Conservation (phyloP, 1,139 yeast genomes). For the Scheffersomyces segobiensis region DNA sequence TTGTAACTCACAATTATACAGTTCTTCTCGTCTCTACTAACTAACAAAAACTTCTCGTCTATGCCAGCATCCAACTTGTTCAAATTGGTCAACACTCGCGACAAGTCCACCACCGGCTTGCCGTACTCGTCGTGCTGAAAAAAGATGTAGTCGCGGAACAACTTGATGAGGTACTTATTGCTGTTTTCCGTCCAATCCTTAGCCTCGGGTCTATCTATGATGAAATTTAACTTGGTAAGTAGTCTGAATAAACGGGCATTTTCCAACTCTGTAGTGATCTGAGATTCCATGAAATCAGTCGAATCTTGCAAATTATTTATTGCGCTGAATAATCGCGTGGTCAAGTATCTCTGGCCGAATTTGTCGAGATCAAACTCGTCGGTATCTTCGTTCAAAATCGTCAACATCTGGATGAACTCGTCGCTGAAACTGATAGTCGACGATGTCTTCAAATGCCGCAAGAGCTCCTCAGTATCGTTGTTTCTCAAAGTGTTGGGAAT, state of each 20-base stretch:
- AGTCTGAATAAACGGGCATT: slow-evolving; percentile 85
- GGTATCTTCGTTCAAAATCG: slow-evolving; percentile 7
- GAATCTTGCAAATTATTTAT: slow-evolving; percentile 58
- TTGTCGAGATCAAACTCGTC: slow-evolving; percentile 7
- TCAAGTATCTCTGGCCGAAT: slow-evolving; percentile 25
- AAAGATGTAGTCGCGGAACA: slow-evolving; percentile 84
- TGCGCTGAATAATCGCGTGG: slow-evolving; percentile 41
- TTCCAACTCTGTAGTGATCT: slow-evolving; percentile 74
- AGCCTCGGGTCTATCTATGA: slow-evolving; percentile 70
- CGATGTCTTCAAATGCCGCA: slow-evolving; percentile 16
- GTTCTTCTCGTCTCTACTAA: slow-evolving; percentile 79
- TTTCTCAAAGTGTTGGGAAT: slow-evolving; percentile 30
- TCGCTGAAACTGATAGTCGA: slow-evolving; percentile 19
- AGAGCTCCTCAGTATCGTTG: slow-evolving; percentile 6
- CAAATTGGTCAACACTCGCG: slow-evolving; percentile 74
- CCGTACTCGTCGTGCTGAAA: slow-evolving; percentile 81
- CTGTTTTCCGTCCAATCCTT: slow-evolving; percentile 72
- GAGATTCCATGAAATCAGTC: slow-evolving; percentile 67
- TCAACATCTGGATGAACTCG: slow-evolving; percentile 18
- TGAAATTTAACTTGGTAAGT: slow-evolving; percentile 75
- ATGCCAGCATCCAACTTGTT: slow-evolving; percentile 93
- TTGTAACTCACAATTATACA: slow-evolving; percentile 80
- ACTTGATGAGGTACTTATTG: slow-evolving; percentile 67
- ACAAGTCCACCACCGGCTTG: slow-evolving; percentile 75
- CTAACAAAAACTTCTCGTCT: slow-evolving; percentile 77